Conservation (phyloP, 495 filamentous ascomycete genomes). For the Penicillium waksmanii region DNA sequence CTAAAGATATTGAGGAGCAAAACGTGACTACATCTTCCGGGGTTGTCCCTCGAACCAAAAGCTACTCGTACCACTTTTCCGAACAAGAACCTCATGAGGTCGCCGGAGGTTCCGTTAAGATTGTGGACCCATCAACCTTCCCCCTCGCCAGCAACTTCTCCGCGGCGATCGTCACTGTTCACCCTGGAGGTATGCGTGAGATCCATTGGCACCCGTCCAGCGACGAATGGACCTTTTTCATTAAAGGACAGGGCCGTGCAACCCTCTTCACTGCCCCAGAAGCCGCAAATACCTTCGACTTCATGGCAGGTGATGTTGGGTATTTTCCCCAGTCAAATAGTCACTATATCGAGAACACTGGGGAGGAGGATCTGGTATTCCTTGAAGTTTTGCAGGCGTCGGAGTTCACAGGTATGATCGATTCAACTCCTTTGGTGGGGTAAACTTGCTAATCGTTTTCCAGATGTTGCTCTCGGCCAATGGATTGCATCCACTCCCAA, state of each 20-base stretch:
- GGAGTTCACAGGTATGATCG: slow-evolving; percentile 57
- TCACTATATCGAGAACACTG: slow-evolving; percentile 78
- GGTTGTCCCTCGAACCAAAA: slow-evolving; percentile 48
- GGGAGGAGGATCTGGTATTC: slow-evolving; percentile 67
- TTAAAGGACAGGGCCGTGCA: slow-evolving; percentile 66
- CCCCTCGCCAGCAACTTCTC: slow-evolving; percentile 63
- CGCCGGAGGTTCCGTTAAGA: slow-evolving; percentile 68
- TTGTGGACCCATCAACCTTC: slow-evolving; percentile 66
- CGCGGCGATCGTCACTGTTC: slow-evolving; percentile 65
- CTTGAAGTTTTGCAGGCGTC: slow-evolving; percentile 71
- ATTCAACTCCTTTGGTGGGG: neutral
- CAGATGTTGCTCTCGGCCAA: slow-evolving; percentile 66
- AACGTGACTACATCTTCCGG: slow-evolving; percentile 65
- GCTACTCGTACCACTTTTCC: slow-evolving; percentile 71
- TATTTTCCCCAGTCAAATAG: slow-evolving; percentile 67
- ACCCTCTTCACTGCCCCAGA: slow-evolving; percentile 65
- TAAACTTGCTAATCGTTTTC: slow-evolving; percentile 8
- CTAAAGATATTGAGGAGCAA: slow-evolving; percentile 61
- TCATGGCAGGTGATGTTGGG: slow-evolving; percentile 70
- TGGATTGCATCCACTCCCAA: slow-evolving; percentile 65
- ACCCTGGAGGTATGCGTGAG: slow-evolving; percentile 75
- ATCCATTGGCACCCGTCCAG: slow-evolving; percentile 79
- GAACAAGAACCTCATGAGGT: slow-evolving; percentile 60
- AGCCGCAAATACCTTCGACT: slow-evolving; percentile 72
- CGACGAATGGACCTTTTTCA: slow-evolving; percentile 81